These are phyloP conservation scores for Pholiota molesta DNA, from an alignment of 768 basidiomycete genomes.

Conservation along the genomic window DNA sequence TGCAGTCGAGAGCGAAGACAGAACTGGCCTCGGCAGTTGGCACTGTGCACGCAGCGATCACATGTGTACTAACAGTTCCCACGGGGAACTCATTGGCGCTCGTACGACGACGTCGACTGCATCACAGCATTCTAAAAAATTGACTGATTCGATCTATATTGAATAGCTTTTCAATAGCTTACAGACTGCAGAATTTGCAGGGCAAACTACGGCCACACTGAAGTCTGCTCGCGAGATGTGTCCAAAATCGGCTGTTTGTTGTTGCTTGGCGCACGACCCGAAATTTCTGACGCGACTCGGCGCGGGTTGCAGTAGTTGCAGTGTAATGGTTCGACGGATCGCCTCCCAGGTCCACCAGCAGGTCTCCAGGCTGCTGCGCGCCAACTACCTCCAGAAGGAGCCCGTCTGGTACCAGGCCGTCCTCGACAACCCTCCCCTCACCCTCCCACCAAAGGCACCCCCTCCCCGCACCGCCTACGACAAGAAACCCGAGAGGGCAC, in stretches of 20 bases:
- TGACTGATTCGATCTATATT: too few relatives aligned
- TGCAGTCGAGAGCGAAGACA: not conserved
- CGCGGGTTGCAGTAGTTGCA: constrained; percentile 1
- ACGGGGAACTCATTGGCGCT: too few relatives aligned
- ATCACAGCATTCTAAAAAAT: too few relatives aligned
- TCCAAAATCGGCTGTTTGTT: constrained; percentile 18
- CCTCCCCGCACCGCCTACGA: constrained; percentile 61
- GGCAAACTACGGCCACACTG: too few relatives aligned
- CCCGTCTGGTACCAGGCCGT: constrained; percentile 89
- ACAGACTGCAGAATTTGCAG: too few relatives aligned
- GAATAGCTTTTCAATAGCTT: too few relatives aligned
- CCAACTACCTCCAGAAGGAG: constrained; percentile 59
- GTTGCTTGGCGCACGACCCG: constrained; percentile 21
- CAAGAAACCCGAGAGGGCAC: constrained; percentile 31
- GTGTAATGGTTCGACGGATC: constrained; percentile 73
- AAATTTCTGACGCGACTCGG: constrained; percentile 23
- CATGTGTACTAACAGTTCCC: too few relatives aligned
- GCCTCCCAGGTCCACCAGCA: constrained; percentile 90
- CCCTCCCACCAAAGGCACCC: constrained; percentile 77
- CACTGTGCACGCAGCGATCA: too few relatives aligned
- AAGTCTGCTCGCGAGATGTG: too few relatives aligned
- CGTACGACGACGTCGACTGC: too few relatives aligned
- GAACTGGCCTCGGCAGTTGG: too few relatives aligned
- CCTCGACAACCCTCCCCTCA: constrained; percentile 84
- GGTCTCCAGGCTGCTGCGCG: constrained; percentile 77